Conservation (phyloP, 768 basidiomycete genomes). For the Mycena chlorophos region DNA sequence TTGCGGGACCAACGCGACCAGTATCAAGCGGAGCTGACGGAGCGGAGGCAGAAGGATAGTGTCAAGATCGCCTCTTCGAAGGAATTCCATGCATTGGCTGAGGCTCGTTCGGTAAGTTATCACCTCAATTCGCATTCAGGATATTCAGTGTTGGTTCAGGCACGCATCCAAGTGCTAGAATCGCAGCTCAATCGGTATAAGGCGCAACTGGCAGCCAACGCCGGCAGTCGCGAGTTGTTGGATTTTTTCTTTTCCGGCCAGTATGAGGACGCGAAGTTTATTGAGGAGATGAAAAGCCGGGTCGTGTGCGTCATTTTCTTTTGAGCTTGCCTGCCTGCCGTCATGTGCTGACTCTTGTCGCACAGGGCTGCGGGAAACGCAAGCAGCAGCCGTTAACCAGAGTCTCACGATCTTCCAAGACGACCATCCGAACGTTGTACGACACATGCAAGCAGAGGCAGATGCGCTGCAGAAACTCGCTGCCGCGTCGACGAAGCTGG, state of each 20-base stretch:
- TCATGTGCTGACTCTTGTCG: conserved; percentile 20
- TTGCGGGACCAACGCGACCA: conserved; percentile 76
- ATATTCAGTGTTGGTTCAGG: conserved; percentile 42
- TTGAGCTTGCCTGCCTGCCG: background rate
- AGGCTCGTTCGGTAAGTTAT: conserved; percentile 57
- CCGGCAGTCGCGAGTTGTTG: conserved; percentile 71
- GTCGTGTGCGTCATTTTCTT: conserved; percentile 47
- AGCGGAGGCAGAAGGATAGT: conserved; percentile 65
- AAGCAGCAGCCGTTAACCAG: conserved; percentile 49
- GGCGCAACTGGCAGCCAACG: conserved; percentile 72
- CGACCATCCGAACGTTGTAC: conserved; percentile 53
- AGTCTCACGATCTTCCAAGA: conserved; percentile 48
- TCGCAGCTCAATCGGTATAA: conserved; percentile 76
- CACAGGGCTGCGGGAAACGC: conserved; percentile 53
- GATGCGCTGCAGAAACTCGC: conserved; percentile 52
- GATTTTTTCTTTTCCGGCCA: conserved; percentile 63
- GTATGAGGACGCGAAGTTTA: conserved; percentile 51
- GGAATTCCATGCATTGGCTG: conserved; percentile 65
- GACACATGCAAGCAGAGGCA: conserved; percentile 50
- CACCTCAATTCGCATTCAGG: conserved; percentile 7
- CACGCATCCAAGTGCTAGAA: conserved; percentile 68
- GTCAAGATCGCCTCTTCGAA: conserved; percentile 58
- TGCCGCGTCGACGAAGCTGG: conserved; percentile 47
- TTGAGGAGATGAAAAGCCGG: conserved; percentile 53
- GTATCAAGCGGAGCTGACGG: conserved; percentile 59